phyloP scores from a whole-genome alignment of 2,329 filamentous ascomycete genomes.

The Trichoderma endophyticum region DNA sequence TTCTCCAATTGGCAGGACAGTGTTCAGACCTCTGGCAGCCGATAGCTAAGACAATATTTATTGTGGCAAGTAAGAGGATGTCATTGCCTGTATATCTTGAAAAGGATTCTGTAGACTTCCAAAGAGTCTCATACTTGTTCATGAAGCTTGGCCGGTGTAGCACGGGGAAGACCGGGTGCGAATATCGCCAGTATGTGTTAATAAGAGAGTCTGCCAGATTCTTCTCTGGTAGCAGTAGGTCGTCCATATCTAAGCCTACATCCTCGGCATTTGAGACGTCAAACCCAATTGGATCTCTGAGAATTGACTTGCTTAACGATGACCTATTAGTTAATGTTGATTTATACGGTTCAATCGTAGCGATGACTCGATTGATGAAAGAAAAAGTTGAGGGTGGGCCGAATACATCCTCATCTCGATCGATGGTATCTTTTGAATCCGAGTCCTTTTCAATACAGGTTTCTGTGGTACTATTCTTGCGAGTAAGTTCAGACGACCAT shows the following conservation, averaged over 20 bases:
- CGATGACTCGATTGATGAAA: constrained; percentile 5
- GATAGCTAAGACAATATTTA: background rate
- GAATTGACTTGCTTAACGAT: background rate
- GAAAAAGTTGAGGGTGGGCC: constrained; percentile 7
- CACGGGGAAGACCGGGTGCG: background rate
- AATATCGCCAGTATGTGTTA: background rate
- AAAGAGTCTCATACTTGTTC: background rate
- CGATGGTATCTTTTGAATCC: background rate
- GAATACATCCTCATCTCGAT: background rate
- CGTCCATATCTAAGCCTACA: background rate
- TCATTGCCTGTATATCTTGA: constrained; percentile 3
- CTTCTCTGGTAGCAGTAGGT: background rate
- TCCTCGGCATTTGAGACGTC: background rate
- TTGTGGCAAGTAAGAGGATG: background rate
- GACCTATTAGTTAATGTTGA: background rate
- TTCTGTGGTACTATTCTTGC: background rate
- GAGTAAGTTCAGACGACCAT: background rate
- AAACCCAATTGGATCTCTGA: constrained; percentile 8
- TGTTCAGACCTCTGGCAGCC: constrained; percentile 7
- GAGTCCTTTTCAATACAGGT: background rate
- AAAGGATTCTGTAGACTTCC: background rate
- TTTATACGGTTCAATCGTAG: constrained; percentile 1
- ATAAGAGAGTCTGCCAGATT: constrained; percentile 2
- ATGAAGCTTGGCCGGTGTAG: background rate
- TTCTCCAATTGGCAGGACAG: constrained; percentile 4